Conservation (phyloP, 345 rosid genomes). For the Eucalyptus marginata region DNA sequence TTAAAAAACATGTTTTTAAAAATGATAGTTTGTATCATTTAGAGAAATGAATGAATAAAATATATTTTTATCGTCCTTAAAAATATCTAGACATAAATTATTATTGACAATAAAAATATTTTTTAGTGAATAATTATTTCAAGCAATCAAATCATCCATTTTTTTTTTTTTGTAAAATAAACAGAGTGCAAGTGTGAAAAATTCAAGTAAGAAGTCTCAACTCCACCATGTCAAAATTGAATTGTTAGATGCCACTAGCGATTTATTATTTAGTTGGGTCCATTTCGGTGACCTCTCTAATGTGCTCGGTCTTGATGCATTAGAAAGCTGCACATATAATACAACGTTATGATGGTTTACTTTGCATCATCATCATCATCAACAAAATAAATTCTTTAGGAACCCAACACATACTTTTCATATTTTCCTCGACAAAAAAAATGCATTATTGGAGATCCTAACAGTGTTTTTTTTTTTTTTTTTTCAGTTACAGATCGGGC, state of each 20-base stretch:
- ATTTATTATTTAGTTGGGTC: background rate
- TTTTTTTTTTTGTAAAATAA: background rate
- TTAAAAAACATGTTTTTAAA: too few relatives aligned
- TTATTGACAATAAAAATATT: too few relatives aligned
- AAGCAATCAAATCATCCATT: background rate
- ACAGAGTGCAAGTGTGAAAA: background rate
- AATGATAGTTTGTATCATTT: accelerated
- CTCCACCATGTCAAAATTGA: background rate
- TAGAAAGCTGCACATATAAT: background rate
- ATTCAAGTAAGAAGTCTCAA: background rate
- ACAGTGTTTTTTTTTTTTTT: too few relatives aligned
- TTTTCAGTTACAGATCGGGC: background rate
- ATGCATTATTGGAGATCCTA: background rate
- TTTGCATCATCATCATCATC: background rate
- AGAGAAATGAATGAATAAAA: background rate
- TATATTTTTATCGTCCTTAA: accelerated
- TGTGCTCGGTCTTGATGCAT: background rate
- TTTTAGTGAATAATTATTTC: background rate
- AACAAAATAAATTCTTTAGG: background rate
- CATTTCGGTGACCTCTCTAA: background rate
- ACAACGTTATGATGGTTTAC: background rate
- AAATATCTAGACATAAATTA: too few relatives aligned
- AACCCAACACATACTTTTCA: background rate
- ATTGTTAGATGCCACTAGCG: background rate
- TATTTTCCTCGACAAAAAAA: background rate